Conservation (phyloP, 306 rosid species). For the Dryas octopetala region DNA sequence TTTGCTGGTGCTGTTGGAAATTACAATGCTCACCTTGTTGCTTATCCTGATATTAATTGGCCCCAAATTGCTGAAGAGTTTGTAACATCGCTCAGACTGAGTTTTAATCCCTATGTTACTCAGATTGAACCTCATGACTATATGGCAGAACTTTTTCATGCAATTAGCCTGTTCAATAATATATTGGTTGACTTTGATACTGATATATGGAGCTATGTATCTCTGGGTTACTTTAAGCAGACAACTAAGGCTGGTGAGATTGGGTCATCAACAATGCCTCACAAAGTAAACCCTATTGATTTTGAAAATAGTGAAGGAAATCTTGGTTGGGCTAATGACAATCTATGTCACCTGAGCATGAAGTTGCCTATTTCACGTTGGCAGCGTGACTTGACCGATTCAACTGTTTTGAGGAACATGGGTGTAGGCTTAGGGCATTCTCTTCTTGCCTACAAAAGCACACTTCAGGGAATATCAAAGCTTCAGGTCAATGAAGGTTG, state of each 20-base stretch:
- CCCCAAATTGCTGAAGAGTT: constrained; percentile 66
- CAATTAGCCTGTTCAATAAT: constrained; percentile 66
- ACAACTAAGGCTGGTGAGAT: constrained; percentile 34
- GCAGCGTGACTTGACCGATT: constrained; percentile 57
- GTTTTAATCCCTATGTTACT: constrained; percentile 78
- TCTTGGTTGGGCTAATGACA: constrained; percentile 77
- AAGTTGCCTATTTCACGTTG: constrained; percentile 82
- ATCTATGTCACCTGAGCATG: constrained; percentile 69
- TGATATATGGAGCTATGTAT: constrained; percentile 85
- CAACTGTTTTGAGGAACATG: constrained; percentile 79
- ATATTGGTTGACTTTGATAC: constrained; percentile 73
- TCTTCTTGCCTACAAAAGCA: constrained; percentile 76
- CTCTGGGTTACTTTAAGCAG: constrained; percentile 92
- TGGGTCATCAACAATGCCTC: constrained; percentile 78
- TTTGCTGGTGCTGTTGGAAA: constrained; percentile 96
- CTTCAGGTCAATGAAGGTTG: constrained; percentile 83
- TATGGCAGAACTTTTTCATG: constrained; percentile 80
- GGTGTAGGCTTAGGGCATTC: constrained; percentile 74
- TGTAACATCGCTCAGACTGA: constrained; percentile 69
- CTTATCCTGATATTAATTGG: constrained; percentile 79
- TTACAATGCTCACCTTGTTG: constrained; percentile 85
- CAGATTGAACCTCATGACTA: constrained; percentile 96
- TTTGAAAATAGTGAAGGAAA: constrained; percentile 95
- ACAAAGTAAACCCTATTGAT: constrained; percentile 95
- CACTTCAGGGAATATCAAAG: constrained; percentile 68